phyloP scores from a whole-genome alignment of 2,329 filamentous ascomycete species.

The Calonectria multiphialidica region DNA sequence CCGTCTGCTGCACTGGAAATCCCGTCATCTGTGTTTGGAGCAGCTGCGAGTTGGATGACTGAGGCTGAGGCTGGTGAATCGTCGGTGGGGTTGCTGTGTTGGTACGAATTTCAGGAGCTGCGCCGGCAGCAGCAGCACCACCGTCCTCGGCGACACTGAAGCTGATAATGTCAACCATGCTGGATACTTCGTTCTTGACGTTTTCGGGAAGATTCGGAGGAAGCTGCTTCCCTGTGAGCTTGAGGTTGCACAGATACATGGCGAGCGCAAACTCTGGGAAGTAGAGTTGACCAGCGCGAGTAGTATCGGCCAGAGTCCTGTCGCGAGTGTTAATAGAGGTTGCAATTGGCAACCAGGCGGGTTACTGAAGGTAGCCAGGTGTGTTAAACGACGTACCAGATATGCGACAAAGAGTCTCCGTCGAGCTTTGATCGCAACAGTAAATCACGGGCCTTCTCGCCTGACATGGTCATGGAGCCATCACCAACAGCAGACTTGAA shows the following conservation, averaged over 20 bases:
- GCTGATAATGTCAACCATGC: conserved; percentile 99
- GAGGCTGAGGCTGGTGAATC: conserved; percentile 79
- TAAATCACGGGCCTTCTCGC: conserved; percentile 91
- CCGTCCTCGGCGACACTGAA: conserved; percentile 88
- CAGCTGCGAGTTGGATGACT: conserved; percentile 77
- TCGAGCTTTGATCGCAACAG: conserved; percentile 89
- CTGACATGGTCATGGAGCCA: conserved; percentile 86
- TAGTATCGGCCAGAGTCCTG: conserved; percentile 94
- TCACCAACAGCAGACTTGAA: conserved; percentile 96
- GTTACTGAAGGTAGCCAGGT: neutral
- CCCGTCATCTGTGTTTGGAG: conserved; percentile 77
- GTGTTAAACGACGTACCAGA: conserved; percentile 75
- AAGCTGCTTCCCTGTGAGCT: conserved; percentile 86
- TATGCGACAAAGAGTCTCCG: conserved; percentile 88
- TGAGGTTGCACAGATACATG: conserved; percentile 98
- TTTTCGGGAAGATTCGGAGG: conserved; percentile 83
- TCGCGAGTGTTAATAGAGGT: conserved; percentile 31
- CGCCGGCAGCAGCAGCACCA: conserved; percentile 60
- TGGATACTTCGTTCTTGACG: conserved; percentile 96
- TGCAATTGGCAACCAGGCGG: neutral
- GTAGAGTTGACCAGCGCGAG: conserved; percentile 93
- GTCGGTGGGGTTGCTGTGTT: conserved; percentile 63
- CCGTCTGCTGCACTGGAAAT: conserved; percentile 69
- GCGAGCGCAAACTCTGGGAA: conserved; percentile 98
- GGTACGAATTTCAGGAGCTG: conserved; percentile 77